A percentile compares a stretch with the other conserved stretches of the same genome.
These are phyloP conservation scores for Coemansia pectinata DNA, from an alignment of 192 early-diverging fungal genomes.

Conservation along the genomic window DNA sequence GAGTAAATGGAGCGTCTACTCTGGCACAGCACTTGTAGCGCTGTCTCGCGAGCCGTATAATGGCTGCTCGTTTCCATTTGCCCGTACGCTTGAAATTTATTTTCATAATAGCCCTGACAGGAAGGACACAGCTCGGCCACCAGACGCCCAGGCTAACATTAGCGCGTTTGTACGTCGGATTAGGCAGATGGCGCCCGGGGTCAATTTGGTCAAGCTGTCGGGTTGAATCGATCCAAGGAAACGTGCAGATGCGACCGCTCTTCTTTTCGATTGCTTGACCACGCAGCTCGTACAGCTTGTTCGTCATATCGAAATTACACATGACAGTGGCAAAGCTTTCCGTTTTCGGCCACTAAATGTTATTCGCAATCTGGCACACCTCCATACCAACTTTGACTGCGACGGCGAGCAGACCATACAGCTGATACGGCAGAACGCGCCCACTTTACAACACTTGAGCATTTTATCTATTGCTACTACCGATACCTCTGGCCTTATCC, in stretches of 20 bases:
- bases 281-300: background rate
- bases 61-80: background rate
- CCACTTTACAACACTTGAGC: background rate
- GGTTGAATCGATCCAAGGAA: background rate
- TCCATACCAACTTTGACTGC: background rate
- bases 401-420: background rate
- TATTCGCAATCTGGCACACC: background rate
- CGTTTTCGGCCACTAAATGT: background rate
- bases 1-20: background rate
- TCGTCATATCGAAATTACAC: background rate
- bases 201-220: background rate
- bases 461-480: background rate
- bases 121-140: too few relatives aligned
- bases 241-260: too few relatives aligned
- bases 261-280: background rate
- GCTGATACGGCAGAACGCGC: background rate
- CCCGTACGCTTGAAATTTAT: background rate
- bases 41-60: background rate
- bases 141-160: background rate
- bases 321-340: too few relatives aligned
- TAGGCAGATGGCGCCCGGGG: background rate
- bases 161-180: background rate
- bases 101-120: background rate
- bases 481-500: background rate
- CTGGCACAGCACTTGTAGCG: background rate